A percentile compares a stretch with the other conserved stretches of the same genome.
phyloP scores from a whole-genome alignment of 2,329 filamentous ascomycete species.

The Talaromyces sp. region DNA sequence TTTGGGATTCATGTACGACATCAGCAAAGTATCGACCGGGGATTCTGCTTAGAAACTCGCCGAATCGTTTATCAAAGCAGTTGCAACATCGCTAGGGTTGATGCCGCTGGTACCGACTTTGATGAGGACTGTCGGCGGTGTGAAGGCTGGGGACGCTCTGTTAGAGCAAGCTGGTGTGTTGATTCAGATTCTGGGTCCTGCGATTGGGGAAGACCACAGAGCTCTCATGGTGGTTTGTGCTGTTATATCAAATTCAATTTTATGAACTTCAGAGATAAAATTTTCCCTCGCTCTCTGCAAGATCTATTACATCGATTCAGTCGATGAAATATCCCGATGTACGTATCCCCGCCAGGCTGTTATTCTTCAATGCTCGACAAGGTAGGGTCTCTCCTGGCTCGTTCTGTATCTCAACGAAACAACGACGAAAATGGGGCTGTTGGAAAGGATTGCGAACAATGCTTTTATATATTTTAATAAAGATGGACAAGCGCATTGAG shows the following conservation, averaged over 20 bases:
- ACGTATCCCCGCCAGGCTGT: background rate
- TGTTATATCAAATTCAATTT: background rate
- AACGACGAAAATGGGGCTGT: too few species aligned
- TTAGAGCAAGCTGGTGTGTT: background rate
- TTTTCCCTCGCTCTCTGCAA: background rate
- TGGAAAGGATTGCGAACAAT: too few species aligned
- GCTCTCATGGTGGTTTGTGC: background rate
- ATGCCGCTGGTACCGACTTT: background rate
- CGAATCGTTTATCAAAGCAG: background rate
- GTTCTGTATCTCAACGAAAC: too few species aligned
- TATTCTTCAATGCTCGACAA: background rate
- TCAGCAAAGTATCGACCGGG: slow-evolving; percentile 34
- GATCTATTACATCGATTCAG: background rate
- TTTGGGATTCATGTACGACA: slow-evolving; percentile 24
- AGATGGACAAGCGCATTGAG: too few species aligned
- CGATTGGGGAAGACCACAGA: background rate
- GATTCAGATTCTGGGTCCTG: background rate
- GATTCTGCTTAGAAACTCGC: slow-evolving; percentile 19
- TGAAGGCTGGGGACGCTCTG: background rate
- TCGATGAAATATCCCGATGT: background rate
- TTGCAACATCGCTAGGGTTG: slow-evolving; percentile 1
- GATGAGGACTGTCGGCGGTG: background rate
- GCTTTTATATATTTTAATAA: too few species aligned
- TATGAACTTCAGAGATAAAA: background rate
- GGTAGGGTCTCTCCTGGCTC: too few species aligned